These are phyloP conservation scores for Curvularia hawaiiensis DNA, from an alignment of 2,329 filamentous ascomycete genomes.

Conservation along the genomic window DNA sequence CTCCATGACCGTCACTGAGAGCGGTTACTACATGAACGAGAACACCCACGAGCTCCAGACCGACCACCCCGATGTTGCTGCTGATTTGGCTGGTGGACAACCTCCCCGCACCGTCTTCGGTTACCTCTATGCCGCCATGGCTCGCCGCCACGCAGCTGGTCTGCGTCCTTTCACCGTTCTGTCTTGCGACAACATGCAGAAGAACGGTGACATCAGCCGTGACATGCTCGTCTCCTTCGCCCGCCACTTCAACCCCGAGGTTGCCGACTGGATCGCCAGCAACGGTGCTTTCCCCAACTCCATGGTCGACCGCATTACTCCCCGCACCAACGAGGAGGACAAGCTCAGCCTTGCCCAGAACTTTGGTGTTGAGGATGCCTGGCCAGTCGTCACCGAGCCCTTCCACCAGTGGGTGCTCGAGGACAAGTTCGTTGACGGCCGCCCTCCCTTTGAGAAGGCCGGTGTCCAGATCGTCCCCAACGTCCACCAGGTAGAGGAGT, in stretches of 20 bases:
- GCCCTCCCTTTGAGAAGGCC: constrained; percentile 36
- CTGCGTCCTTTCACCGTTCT: constrained; percentile 36
- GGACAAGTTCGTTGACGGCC: constrained; percentile 37
- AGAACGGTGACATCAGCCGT: constrained; percentile 36
- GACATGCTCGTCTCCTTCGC: constrained; percentile 35
- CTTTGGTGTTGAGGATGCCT: constrained; percentile 33
- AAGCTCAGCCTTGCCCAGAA: constrained; percentile 26
- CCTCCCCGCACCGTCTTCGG: constrained; percentile 36
- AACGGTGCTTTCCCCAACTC: constrained; percentile 40
- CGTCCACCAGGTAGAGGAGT: constrained; percentile 35
- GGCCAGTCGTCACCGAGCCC: constrained; percentile 38
- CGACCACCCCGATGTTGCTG: constrained; percentile 35
- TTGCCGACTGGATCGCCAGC: constrained; percentile 33
- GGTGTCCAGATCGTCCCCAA: constrained; percentile 38
- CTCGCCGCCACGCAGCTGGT: constrained; percentile 31
- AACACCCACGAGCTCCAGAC: constrained; percentile 35
- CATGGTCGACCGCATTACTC: constrained; percentile 41
- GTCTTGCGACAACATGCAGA: constrained; percentile 41
- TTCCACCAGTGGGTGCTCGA: constrained; percentile 40
- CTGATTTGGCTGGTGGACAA: constrained; percentile 27
- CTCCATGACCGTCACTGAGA: constrained; percentile 39
- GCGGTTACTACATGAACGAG: constrained; percentile 39
- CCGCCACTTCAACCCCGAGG: constrained; percentile 29
- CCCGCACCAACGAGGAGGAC: constrained; percentile 32
- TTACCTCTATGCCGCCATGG: constrained; percentile 35